These are phyloP conservation scores for Penicillium aurantiogriseum DNA, from an alignment of 2,329 filamentous ascomycete genomes.

Conservation along the genomic window DNA sequence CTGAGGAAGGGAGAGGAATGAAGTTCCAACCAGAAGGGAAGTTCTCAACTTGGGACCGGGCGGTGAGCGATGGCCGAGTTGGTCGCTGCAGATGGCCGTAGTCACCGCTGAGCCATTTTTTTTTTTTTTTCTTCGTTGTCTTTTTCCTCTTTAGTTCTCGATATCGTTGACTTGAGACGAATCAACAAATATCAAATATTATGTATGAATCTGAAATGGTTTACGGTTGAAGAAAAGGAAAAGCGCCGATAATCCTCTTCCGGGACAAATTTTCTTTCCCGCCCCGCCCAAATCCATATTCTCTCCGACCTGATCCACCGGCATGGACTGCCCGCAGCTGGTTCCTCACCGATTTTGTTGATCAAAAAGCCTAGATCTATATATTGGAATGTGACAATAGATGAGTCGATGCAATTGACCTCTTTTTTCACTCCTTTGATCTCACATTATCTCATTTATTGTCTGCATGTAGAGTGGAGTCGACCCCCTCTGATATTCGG, in stretches of 20 bases:
- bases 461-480: slow-evolving; percentile 9
- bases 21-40: slow-evolving; percentile 27
- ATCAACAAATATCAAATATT: not conserved
- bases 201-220: not conserved
- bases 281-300: slow-evolving; percentile 23
- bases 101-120: slow-evolving; percentile 5
- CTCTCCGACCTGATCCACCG: slow-evolving; percentile 23
- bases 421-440: not conserved
- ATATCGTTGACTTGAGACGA: not conserved
- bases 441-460: not conserved
- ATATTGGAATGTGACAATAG: not conserved
- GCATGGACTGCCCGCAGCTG: slow-evolving; percentile 3
- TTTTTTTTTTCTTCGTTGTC: not conserved
- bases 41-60: slow-evolving; percentile 25
- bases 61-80: slow-evolving; percentile 26
- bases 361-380: slow-evolving; percentile 15
- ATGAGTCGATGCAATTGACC: not conserved
- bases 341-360: slow-evolving; percentile 22
- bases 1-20: slow-evolving; percentile 26
- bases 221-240: not conserved
- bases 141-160: not conserved
- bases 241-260: slow-evolving; percentile 17
- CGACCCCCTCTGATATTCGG: slow-evolving; percentile 14
- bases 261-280: slow-evolving; percentile 29
- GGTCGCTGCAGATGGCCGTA: slow-evolving; percentile 28